phyloP scores from a whole-genome alignment of 163 green algal genomes.

The Coccomyxa subellipsoidea region DNA sequence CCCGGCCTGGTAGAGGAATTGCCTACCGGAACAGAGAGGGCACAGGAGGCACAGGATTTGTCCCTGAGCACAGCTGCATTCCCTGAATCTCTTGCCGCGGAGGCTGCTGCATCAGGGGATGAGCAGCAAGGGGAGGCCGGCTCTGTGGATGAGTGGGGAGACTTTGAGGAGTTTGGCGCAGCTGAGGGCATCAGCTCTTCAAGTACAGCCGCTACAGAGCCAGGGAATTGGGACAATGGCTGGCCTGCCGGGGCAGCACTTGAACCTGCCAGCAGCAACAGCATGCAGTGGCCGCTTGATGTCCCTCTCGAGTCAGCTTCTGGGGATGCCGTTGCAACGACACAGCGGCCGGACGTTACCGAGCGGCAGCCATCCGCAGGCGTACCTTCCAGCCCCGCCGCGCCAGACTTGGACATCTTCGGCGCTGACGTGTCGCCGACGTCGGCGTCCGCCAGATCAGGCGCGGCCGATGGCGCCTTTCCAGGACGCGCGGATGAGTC shows the following conservation, averaged over 20 bases:
- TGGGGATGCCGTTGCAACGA: neutral
- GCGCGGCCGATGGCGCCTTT: too few species aligned
- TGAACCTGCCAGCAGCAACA: too few species aligned
- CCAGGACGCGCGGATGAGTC: neutral
- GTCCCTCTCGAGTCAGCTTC: too few species aligned
- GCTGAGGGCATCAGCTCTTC: neutral
- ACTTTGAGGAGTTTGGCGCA: neutral
- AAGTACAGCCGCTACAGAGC: neutral
- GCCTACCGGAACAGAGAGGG: too few species aligned
- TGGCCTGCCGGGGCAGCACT: neutral
- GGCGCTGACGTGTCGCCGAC: too few species aligned
- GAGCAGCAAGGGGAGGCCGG: neutral
- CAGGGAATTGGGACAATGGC: neutral
- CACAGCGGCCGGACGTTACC: neutral
- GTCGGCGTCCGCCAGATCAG: too few species aligned
- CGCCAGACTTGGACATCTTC: neutral
- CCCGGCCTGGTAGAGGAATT: too few species aligned
- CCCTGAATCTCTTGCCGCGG: too few species aligned
- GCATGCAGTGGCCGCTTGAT: too few species aligned
- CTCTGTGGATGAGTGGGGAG: neutral
- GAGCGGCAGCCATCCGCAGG: neutral
- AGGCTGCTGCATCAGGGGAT: too few species aligned
- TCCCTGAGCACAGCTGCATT: too few species aligned
- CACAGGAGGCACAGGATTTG: too few species aligned
- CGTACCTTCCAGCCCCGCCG: neutral